Evolutionary conservation across 768 basidiomycete genomes (phyloP), one percentile per base, ranked within the genome.

Genomic region (Boletus eberwhitei): DNA sequence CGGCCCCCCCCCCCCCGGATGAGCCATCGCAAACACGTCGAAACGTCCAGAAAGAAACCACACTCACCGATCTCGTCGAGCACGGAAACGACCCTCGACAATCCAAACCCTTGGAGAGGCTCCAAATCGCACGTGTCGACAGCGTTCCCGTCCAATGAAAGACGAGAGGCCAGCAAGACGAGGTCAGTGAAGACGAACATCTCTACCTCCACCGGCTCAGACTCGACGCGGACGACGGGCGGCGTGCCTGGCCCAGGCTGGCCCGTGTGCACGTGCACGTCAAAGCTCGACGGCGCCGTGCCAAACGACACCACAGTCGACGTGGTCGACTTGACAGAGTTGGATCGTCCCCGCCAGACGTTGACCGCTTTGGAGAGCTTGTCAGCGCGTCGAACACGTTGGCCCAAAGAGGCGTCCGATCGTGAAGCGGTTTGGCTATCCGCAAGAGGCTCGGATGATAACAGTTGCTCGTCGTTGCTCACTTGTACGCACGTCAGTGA

Each of bases 171-270:
- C 29, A 91, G 66, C n/a, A 92, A 60, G 45, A 89, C 65, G 32
- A 92, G 53, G 66, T 93, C 90, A 17, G 81, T 81, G 69, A 92
- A 90, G 14, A 88, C 78, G 52, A 82, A 75, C 16, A 68, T 73
- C 45, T 76, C 74, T 9, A 75, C 61, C 17, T 67, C 57, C 39
- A 63, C n/a, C 9, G 60, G 59, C 45, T 58, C 63, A 1, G 63
- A 65, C 55, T 70, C 65, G 54, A 65, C 52, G 12, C 60, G 63
- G 24, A 70, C 63, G 8, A 67, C 41, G 4, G 62, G 69, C 41
- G 52, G 62, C 41, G 52, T 64, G 3, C 22, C 45, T 16, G 51
- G 42, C 26, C 4, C 50, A n/a, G 52, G 57, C 29, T 45, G 56
- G 9, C 31, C 42, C 3, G 19, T 40, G 4, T 54, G 59, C 19